Evolutionary conservation across 2,329 filamentous ascomycete genomes (phyloP), one percentile per base, ranked within the genome.

Genomic region (Colletotrichum orchidophilum): DNA sequence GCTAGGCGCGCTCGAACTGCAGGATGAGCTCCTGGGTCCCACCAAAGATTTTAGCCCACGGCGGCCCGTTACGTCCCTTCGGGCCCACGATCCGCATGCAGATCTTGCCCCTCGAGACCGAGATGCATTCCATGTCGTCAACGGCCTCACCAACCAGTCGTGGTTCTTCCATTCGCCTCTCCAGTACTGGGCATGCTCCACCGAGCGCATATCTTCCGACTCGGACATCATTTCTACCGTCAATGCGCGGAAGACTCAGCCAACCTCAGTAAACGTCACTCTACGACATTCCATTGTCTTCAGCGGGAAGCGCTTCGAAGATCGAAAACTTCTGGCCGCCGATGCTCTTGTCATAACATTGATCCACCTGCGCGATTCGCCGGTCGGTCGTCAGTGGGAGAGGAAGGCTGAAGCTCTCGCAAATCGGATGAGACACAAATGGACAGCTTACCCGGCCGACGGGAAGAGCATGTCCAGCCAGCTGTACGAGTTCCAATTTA

Each of bases 101-200:
- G 80, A 84, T 70, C 78, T 89, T 55, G 81, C 82, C 6, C 80
- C 81, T 15, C 75, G 77, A 15, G 82, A 87, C 73, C 85, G 89
- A 33, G 87, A 92, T 76, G 78, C 84, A 9, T 83, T 89, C 29
- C 90, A 92, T 76, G 86, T 89, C 62, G 83, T 85, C 74, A 91
- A 91, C 75, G 89, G 88, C 15, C 79, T 90, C 39, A 89, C 86
- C 4, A 87, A 90, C 74, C 82, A 90, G 75, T 90, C 90, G 4
- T 94, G 92, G 92, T 93, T 93, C 75, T 93, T 93, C 77, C 93
- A 95, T 76, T 95, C 93, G n/a, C 93, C 93, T 1, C 81, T 96
- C 64, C 91, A 94, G 80, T 95, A 95, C 80, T 96, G 93, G 93
- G 87, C 90, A 71, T 93, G 91, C 77, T 93, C 86, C n/a, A 77